These are phyloP conservation scores for Lactifluus hygrophoroides DNA, from an alignment of 768 basidiomycete species.

Conservation along the genomic window DNA sequence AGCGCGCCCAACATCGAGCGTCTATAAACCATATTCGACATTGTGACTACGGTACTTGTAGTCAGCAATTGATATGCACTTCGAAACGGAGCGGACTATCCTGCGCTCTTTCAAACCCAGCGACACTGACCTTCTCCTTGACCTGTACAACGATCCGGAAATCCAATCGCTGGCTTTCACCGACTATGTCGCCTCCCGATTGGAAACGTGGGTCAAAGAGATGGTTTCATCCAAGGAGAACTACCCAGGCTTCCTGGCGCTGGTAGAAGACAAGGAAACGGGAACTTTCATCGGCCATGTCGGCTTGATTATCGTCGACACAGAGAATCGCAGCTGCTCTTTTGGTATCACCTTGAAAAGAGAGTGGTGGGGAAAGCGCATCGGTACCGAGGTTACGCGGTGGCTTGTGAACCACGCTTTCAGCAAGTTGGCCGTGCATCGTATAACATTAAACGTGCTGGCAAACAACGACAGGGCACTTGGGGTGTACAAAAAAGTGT, in stretches of 20 bases:
- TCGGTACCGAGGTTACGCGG: conserved; percentile 14
- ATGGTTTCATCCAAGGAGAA: background rate
- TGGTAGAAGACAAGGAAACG: conserved; percentile 15
- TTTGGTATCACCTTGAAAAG: conserved; percentile 8
- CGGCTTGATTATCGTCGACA: background rate
- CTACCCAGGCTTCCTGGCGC: background rate
- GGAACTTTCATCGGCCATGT: conserved; percentile 12
- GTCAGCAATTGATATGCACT: background rate
- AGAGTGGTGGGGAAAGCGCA: conserved; percentile 15
- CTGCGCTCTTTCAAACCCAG: conserved; percentile 6
- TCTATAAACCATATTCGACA: background rate
- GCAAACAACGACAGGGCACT: conserved; percentile 9
- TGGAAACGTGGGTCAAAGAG: conserved; percentile 6
- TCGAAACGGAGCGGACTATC: conserved; percentile 4
- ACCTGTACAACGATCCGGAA: conserved; percentile 13
- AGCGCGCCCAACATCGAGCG: background rate
- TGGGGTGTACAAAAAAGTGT: conserved; percentile 13
- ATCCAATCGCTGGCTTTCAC: conserved; percentile 11
- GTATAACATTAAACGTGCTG: conserved; percentile 5
- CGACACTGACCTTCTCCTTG: conserved; percentile 4
- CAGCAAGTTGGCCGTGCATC: conserved; percentile 4
- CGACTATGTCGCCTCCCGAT: conserved; percentile 1
- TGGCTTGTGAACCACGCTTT: conserved; percentile 13
- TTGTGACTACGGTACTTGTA: conserved; percentile 19
- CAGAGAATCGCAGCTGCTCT: background rate